Evolutionary conservation across 2,329 filamentous ascomycete species (phyloP).

Genomic region (Trichoderma atrobrunneum): DNA sequence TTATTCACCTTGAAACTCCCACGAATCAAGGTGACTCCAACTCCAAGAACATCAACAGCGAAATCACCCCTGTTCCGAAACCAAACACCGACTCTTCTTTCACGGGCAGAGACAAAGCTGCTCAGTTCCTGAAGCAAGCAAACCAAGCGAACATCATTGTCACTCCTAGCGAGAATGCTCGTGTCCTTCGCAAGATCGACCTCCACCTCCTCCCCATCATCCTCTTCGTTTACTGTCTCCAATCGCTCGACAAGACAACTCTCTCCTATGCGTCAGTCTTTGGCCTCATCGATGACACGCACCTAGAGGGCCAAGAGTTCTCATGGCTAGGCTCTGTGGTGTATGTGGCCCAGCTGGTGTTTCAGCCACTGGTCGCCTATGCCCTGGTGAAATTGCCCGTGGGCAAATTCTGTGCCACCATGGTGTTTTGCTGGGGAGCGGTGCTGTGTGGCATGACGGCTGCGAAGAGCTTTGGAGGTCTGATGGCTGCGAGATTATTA

Average conservation of each 20-base stretch:
- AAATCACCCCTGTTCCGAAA: conserved; percentile 2
- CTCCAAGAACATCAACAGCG: not conserved
- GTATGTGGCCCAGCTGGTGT: conserved; percentile 34
- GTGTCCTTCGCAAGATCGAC: conserved; percentile 48
- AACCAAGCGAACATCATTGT: conserved; percentile 44
- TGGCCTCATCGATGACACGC: conserved; percentile 52
- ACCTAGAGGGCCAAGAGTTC: conserved; percentile 53
- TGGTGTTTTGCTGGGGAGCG: conserved; percentile 54
- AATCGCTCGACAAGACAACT: conserved; percentile 32
- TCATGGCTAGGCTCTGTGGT: conserved; percentile 57
- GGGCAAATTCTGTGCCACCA: conserved; percentile 51
- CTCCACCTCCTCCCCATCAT: conserved; percentile 48
- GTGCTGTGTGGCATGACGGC: conserved; percentile 51
- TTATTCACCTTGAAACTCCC: conserved; percentile 11
- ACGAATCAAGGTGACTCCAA: not conserved
- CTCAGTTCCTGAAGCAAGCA: conserved; percentile 45
- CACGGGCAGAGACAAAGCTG: conserved; percentile 43
- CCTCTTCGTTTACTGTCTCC: conserved; percentile 49
- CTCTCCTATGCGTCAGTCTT: conserved; percentile 65
- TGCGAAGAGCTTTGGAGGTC: conserved; percentile 45
- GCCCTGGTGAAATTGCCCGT: conserved; percentile 54
- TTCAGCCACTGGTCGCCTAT: conserved; percentile 55
- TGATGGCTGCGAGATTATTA: conserved; percentile 45
- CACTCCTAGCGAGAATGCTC: conserved; percentile 50
- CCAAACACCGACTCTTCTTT: conserved; percentile 1